Evolutionary conservation across 164 flowering plant genomes (phyloP).

Genomic region (Magnolia changhungtana): DNA sequence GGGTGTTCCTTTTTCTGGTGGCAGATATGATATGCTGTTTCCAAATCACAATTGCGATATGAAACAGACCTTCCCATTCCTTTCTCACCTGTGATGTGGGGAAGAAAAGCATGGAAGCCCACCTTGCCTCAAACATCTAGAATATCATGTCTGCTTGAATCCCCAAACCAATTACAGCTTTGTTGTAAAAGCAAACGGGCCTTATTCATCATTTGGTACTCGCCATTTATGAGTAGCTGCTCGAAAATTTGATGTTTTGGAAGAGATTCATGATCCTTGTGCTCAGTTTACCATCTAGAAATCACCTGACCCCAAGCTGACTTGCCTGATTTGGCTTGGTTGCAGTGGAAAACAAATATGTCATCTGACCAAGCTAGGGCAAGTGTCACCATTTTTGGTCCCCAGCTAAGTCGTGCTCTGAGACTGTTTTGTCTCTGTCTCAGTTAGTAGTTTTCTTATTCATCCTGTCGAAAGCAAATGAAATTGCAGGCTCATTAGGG

Average conservation of each 20-base stretch:
- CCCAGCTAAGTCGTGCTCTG: no score
- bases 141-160: not conserved
- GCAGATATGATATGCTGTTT: no score
- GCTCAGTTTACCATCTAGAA: not conserved
- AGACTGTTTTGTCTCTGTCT: no score
- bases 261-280: not conserved
- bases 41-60: no score
- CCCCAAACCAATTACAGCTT: not conserved
- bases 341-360: not conserved
- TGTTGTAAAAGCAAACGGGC: not conserved
- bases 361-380: not conserved
- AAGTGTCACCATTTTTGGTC: not conserved
- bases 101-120: no score
- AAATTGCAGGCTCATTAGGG: not conserved
- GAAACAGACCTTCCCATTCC: no score
- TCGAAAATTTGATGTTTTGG: not conserved
- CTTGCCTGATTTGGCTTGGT: not conserved
- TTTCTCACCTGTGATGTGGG: no score
- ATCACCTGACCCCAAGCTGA: not conserved
- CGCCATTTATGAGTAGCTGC: not conserved
- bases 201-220: not conserved
- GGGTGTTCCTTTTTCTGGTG: no score
- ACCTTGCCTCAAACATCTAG: not conserved
- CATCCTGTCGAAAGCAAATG: not conserved
- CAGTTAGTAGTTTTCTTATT: not conserved